Conservation (phyloP, 441 rosid species). For the Corymbia calophylla region DNA sequence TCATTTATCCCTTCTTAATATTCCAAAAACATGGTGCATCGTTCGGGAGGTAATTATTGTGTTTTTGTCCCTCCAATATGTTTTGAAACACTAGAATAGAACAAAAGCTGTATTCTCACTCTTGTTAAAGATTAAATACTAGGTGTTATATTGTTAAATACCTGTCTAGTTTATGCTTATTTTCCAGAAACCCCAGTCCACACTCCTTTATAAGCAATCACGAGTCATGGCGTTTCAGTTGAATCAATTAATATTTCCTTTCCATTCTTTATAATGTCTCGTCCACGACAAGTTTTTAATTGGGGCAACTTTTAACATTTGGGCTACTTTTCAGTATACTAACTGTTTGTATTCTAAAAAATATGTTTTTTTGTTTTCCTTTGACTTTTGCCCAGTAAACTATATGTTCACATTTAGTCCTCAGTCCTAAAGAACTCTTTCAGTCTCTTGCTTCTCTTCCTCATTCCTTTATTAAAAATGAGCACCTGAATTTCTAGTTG, state of each 20-base stretch:
- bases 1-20: background rate
- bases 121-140: background rate
- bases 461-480: background rate
- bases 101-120: background rate
- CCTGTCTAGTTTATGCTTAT: background rate
- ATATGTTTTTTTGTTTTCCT: background rate
- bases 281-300: background rate
- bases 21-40: background rate
- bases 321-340: background rate
- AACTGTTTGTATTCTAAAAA: background rate
- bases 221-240: accelerated
- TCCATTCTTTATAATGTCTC: background rate
- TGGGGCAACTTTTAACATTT: background rate
- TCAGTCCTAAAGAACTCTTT: background rate
- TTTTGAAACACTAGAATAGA: background rate
- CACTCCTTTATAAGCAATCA: background rate
- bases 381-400: background rate
- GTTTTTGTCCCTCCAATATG: accelerated
- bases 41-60: accelerated
- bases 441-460: background rate
- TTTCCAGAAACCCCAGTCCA: background rate
- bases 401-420: background rate
- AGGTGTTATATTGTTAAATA: background rate
- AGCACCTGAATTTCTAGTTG: background rate
- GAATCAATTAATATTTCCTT: background rate